A percentile compares a stretch with the other conserved stretches of the same genome.
phyloP scores from a whole-genome alignment of 257 asterid genomes.

The Anisodus acutangulus region DNA sequence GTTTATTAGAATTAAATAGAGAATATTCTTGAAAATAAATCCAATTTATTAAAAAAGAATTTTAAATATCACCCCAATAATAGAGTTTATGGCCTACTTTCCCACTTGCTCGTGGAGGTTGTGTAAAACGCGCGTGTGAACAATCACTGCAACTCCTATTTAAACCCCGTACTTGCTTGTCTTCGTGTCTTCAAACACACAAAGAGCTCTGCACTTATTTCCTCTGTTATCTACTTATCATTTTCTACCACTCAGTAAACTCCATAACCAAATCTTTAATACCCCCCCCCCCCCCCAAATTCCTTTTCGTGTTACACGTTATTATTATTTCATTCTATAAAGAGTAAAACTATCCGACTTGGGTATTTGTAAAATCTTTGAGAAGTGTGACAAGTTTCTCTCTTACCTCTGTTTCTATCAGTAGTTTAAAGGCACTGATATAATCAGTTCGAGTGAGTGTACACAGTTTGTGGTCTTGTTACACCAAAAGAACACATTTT shows the following conservation, averaged over 20 bases:
- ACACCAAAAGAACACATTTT: neutral
- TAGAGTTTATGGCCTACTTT: neutral
- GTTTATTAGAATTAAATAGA: neutral
- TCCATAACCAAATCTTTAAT: neutral
- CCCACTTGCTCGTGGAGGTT: neutral
- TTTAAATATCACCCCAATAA: neutral
- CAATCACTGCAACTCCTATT: neutral
- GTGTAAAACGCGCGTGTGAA: neutral
- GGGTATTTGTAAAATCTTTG: slow-evolving; percentile 8
- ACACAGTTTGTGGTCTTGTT: neutral
- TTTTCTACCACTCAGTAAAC: neutral
- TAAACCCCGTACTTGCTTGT: neutral
- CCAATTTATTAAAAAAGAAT: too few relatives aligned
- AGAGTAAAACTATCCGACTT: neutral
- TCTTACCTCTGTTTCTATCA: neutral
- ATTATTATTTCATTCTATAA: neutral
- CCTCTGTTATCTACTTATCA: neutral
- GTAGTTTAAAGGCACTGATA: neutral
- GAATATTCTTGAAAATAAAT: neutral
- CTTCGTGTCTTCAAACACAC: neutral
- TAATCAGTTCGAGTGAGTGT: neutral
- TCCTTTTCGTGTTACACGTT: neutral
- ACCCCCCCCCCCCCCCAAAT: neutral
- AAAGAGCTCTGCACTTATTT: neutral
- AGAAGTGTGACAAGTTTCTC: neutral